Percentiles rank a stretch among this genome's conserved stretches.
phyloP scores from a whole-genome alignment of 2,329 filamentous ascomycete species.

The Fusarium piperis region DNA sequence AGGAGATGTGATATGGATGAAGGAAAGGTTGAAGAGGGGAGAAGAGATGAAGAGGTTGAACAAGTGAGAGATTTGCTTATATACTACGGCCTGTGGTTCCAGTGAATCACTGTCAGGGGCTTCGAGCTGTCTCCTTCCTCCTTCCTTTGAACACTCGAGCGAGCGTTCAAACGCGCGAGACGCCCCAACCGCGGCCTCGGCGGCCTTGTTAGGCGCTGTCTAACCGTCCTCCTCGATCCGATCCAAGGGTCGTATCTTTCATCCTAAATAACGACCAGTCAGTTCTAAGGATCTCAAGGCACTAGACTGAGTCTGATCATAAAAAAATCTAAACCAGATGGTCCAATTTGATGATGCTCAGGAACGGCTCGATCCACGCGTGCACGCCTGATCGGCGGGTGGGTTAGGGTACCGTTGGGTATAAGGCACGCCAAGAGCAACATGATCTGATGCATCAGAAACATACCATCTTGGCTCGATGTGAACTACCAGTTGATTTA shows the following conservation, averaged over 20 bases:
- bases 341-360: background rate
- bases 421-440: conserved; percentile 29
- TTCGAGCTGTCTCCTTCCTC: background rate
- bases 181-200: background rate
- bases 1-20: background rate
- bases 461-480: background rate
- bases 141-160: background rate
- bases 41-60: background rate
- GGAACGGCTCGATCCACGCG: background rate
- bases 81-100: background rate
- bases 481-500: background rate
- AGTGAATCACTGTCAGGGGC: background rate
- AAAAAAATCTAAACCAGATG: conserved; percentile 1
- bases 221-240: background rate
- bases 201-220: conserved; percentile 6
- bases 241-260: background rate
- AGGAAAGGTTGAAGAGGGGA: background rate
- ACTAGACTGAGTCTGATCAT: background rate
- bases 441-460: conserved; percentile 24
- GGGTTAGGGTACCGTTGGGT: background rate
- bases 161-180: background rate
- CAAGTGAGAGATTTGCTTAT: background rate
- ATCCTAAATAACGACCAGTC: background rate
- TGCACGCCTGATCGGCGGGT: background rate
- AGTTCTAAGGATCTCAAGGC: background rate